A percentile compares a stretch with the other conserved stretches of the same genome.
Conservation (phyloP, 208 protist species). For the Crithidia expoeki region DNA sequence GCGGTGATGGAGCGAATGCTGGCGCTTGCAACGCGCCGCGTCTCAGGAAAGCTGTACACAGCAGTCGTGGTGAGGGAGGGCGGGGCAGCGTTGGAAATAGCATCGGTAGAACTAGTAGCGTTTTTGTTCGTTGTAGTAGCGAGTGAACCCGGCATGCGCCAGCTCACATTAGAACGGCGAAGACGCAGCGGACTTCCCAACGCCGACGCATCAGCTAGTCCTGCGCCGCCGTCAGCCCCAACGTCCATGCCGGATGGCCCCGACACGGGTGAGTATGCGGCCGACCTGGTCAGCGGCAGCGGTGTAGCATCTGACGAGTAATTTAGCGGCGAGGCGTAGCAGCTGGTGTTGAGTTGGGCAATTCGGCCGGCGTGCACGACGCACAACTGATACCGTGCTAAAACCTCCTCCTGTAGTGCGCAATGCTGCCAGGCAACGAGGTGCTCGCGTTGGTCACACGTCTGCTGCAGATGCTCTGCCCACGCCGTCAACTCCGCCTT, state of each 20-base stretch:
- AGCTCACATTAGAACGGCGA: slow-evolving; percentile 23
- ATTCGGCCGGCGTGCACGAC: slow-evolving; percentile 9
- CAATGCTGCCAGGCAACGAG: slow-evolving; percentile 41
- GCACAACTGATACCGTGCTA: slow-evolving; percentile 42
- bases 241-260: background rate
- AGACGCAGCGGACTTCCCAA: background rate
- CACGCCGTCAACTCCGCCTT: slow-evolving; percentile 51
- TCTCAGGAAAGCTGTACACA: background rate
- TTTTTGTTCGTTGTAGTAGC: background rate
- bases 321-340: background rate
- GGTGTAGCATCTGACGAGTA: background rate
- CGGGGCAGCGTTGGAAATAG: background rate
- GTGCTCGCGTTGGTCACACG: slow-evolving; percentile 36
- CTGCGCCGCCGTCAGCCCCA: background rate
- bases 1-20: too few species aligned
- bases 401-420: slow-evolving; percentile 38
- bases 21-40: too few species aligned
- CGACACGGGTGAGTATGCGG: background rate
- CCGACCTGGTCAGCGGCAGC: background rate
- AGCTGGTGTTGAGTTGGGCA: background rate
- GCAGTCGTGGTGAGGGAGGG: background rate
- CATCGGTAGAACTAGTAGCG: background rate
- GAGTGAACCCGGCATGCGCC: slow-evolving; percentile 7
- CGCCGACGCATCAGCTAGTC: background rate
- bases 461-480: slow-evolving; percentile 40